phyloP scores from a whole-genome alignment of 108 stramenopile genomes.

The Cyclotella distinguenda region DNA sequence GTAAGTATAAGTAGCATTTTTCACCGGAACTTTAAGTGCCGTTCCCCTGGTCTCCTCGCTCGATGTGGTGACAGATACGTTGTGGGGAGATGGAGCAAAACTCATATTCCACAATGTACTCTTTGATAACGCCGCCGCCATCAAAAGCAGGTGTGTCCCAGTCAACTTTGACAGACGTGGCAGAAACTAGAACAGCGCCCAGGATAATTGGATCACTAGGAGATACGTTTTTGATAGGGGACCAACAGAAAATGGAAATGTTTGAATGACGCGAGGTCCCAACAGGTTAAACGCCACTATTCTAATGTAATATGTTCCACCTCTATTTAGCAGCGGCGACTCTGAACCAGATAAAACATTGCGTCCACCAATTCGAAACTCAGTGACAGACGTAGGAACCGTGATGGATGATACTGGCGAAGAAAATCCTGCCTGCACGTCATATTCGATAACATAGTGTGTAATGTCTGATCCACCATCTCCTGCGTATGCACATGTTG shows the following conservation, averaged over 20 bases:
- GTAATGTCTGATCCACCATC: conserved; percentile 78
- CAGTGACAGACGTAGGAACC: conserved; percentile 36
- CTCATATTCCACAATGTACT: conserved; percentile 67
- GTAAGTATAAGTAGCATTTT: too few species aligned
- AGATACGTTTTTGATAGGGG: conserved; percentile 54
- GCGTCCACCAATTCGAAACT: conserved; percentile 69
- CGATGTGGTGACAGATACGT: conserved; percentile 34
- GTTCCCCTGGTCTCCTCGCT: too few species aligned
- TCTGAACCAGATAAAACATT: conserved; percentile 75
- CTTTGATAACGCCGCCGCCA: conserved; percentile 70
- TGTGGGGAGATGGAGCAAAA: conserved; percentile 48
- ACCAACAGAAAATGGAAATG: conserved; percentile 49
- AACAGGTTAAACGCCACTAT: conserved; percentile 74
- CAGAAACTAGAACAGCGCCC: conserved; percentile 17
- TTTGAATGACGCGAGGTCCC: conserved; percentile 56
- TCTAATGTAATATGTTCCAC: conserved; percentile 66
- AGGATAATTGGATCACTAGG: conserved; percentile 48
- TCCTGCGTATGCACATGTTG: conserved; percentile 69
- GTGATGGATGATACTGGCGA: conserved; percentile 57
- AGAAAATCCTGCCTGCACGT: conserved; percentile 59
- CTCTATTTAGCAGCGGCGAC: conserved; percentile 49
- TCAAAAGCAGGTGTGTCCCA: conserved; percentile 65
- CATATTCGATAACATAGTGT: conserved; percentile 86
- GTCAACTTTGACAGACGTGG: conserved; percentile 42
- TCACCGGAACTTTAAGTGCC: too few species aligned